Evolutionary conservation across 495 filamentous ascomycete species (phyloP).

Genomic region (Achaetomiella virescens): DNA sequence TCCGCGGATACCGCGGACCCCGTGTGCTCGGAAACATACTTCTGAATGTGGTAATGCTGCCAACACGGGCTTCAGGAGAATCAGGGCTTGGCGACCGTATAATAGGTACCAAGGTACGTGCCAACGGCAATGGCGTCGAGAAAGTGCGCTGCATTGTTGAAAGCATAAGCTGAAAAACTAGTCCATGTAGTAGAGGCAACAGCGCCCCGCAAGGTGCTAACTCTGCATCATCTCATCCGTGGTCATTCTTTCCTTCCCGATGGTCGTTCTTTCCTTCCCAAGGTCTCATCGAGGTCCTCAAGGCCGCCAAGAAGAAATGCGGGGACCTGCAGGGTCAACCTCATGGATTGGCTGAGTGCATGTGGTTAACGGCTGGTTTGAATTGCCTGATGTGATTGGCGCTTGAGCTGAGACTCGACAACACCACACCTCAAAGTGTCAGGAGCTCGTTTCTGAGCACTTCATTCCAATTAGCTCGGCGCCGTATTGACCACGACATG

Average conservation of each 20-base stretch:
- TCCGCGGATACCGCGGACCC: neutral
- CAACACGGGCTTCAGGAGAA: neutral
- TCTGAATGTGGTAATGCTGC: neutral
- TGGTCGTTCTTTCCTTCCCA: constrained; percentile 1
- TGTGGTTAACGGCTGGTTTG: too few species aligned
- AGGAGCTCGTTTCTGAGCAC: neutral
- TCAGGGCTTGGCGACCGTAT: too few species aligned
- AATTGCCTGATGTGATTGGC: too few species aligned
- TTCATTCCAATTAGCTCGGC: neutral
- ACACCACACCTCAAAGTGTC: too few species aligned
- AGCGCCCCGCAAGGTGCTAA: neutral
- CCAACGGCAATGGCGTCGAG: too few species aligned
- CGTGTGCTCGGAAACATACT: constrained; percentile 5
- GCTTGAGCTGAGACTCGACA: too few species aligned
- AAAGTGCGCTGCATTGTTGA: too few species aligned
- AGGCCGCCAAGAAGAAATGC: neutral
- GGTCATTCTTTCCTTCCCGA: neutral
- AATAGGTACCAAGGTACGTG: too few species aligned
- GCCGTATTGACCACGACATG: constrained; percentile 9
- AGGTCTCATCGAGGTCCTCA: neutral
- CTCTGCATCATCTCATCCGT: neutral
- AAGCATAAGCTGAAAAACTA: too few species aligned
- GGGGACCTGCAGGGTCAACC: neutral
- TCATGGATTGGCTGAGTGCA: neutral
- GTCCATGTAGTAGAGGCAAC: too few species aligned